phyloP scores from a whole-genome alignment of 1,284 basidiomycete species.

The Ustilago curta region DNA sequence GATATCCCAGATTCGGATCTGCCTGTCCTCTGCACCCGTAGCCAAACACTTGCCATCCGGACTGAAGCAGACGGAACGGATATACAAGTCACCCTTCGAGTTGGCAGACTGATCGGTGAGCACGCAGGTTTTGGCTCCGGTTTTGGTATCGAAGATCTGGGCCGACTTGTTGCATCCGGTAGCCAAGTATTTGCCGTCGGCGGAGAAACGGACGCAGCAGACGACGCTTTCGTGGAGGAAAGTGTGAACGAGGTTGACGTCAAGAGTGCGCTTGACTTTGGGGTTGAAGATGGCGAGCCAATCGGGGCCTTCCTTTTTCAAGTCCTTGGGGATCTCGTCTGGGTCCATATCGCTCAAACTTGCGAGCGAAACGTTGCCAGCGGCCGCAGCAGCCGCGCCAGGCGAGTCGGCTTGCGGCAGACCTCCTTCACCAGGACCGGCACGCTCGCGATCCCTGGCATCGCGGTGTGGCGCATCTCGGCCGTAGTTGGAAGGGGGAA shows the following conservation, averaged over 20 bases:
- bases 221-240: conserved; percentile 91
- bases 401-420: conserved; percentile 38
- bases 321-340: conserved; percentile 71
- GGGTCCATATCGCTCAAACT: conserved; percentile 63
- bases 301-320: conserved; percentile 85
- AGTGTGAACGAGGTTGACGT: conserved; percentile 90
- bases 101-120: conserved; percentile 73
- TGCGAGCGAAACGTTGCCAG: conserved; percentile 64
- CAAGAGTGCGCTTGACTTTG: conserved; percentile 81
- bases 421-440: neutral
- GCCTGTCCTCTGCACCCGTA: conserved; percentile 67
- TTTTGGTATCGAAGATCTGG: conserved; percentile 89
- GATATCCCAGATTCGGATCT: conserved; percentile 79
- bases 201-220: conserved; percentile 89
- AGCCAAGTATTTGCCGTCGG: conserved; percentile 86
- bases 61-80: conserved; percentile 67
- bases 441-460: conserved; percentile 38
- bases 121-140: conserved; percentile 79
- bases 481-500: conserved; percentile 50
- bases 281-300: conserved; percentile 97
- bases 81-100: conserved; percentile 66
- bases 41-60: conserved; percentile 67
- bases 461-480: conserved; percentile 45
- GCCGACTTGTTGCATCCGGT: conserved; percentile 91
- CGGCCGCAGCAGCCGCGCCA: conserved; percentile 41